Evolutionary conservation across 768 basidiomycete species (phyloP).

Genomic region (Mycena filopes): DNA sequence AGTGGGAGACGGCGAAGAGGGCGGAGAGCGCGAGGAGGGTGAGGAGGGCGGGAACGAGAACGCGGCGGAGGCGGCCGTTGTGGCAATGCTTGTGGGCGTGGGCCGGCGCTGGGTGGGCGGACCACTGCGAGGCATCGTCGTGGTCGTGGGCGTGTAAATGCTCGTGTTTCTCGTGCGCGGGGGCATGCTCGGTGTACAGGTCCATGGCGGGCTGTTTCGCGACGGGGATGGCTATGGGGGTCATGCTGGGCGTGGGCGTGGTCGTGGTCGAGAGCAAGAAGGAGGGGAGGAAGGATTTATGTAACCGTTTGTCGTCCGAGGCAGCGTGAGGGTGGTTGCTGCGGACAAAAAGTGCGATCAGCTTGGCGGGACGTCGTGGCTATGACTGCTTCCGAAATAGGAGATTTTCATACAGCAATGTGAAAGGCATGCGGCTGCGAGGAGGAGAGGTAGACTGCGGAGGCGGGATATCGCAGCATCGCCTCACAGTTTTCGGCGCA

Average conservation of each 20-base stretch:
- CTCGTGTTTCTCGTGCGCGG: constrained; percentile 13
- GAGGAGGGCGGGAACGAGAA: constrained; percentile 49
- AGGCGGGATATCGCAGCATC: no score
- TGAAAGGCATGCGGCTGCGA: no score
- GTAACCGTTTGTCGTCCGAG: not conserved
- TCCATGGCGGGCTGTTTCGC: constrained; percentile 25
- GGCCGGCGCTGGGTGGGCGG: constrained; percentile 21
- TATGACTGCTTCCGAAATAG: no score
- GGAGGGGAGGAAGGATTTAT: constrained; percentile 5
- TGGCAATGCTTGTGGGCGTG: constrained; percentile 48
- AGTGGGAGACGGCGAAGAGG: constrained; percentile 45
- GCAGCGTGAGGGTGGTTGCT: not conserved
- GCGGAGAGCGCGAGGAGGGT: constrained; percentile 44
- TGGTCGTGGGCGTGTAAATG: not conserved
- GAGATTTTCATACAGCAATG: no score
- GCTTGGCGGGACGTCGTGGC: not conserved
- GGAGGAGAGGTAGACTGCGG: no score
- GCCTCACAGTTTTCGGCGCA: no score
- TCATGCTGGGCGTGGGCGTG: constrained; percentile 17
- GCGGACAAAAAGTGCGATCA: not conserved
- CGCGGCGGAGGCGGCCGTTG: constrained; percentile 41
- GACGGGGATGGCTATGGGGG: constrained; percentile 18
- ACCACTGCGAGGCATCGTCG: constrained; percentile 17
- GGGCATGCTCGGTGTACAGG: constrained; percentile 4
- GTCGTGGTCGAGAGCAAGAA: constrained; percentile 8